Base-by-base conservation (phyloP, 1,139 yeast species). In the Taiozyma sp. region DNA sequence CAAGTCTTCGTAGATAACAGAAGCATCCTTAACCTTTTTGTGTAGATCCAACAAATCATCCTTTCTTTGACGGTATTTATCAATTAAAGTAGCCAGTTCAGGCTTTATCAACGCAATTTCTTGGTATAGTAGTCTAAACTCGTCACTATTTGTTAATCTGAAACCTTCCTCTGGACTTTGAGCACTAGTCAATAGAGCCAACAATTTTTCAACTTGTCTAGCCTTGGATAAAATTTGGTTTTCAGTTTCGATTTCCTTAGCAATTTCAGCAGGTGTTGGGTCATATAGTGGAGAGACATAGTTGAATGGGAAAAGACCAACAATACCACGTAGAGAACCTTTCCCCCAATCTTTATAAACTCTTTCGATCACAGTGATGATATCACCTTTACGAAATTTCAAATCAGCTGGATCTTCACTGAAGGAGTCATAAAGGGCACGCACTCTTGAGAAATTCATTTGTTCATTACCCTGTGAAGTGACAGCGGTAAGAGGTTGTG, bases 321-420 rank as follows among this genome's bases (percentile, higher is more conserved):
- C 75, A 51, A 77, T 78, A 0, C 97, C 97, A 52, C 80, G 77
- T 48, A 92, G 71, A 6, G 93, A 81, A 6, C 99, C 99, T 59
- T 90, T 78, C 87, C 97, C 89, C 99, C 99, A 93, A 66, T 93
- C 98, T 55, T 90, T 78, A 68, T 91, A 91, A 7, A 88, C 96
- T 19, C 88, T 80, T 62, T 91, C 98, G 47, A 92, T 77, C 1
- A 93, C 96, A 1, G 87, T 85, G 47, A 93, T 92, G 3, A 84
- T 74, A 64, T 87, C 95, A 24, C 90, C 92, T 60, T 83, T 84
- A 46, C 81, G 74, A 65, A 87, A 86, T 0, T 90, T 82, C 28
- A 87, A 70, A 54, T 87, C 91, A 56, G 84, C 91, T 3, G 80
- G 81, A 60, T 84, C 92, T 47, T 80, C 76, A 1, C 96, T 81